phyloP scores from a whole-genome alignment of 2,329 filamentous ascomycete genomes.

The Cytospora piceae region DNA sequence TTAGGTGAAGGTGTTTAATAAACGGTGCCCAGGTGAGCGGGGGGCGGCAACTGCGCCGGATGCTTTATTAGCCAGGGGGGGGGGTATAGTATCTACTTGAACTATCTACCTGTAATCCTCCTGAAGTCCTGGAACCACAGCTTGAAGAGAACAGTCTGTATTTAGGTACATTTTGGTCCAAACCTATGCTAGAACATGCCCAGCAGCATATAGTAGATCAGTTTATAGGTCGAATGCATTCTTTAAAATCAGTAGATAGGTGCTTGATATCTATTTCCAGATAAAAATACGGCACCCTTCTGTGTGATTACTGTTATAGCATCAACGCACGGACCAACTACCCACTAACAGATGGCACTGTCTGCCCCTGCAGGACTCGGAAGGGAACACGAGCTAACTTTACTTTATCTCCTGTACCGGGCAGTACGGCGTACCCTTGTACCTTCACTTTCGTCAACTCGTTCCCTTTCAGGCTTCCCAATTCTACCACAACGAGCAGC shows the following conservation, averaged over 20 bases:
- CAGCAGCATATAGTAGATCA: no score
- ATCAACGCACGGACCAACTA: not conserved
- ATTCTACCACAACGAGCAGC: not conserved
- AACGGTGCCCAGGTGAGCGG: not conserved
- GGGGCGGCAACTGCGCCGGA: not conserved
- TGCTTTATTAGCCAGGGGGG: conserved; percentile 1
- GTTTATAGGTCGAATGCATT: no score
- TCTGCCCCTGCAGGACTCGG: not conserved
- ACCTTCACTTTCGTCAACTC: not conserved
- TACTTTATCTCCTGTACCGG: not conserved
- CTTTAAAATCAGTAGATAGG: not conserved
- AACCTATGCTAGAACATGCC: not conserved
- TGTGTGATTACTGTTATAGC: not conserved
- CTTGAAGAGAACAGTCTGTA: not conserved
- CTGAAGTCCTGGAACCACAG: not conserved
- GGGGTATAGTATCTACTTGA: not conserved
- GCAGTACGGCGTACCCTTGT: not conserved
- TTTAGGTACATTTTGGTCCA: not conserved
- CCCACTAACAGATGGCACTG: not conserved
- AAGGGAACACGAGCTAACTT: conserved; percentile 4
- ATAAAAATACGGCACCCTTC: not conserved
- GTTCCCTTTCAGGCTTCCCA: not conserved
- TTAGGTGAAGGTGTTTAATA: not conserved
- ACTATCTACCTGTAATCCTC: not conserved
- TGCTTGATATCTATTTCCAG: not conserved